Conservation (phyloP, 1,284 basidiomycete species). For the Flammula alnicola region DNA sequence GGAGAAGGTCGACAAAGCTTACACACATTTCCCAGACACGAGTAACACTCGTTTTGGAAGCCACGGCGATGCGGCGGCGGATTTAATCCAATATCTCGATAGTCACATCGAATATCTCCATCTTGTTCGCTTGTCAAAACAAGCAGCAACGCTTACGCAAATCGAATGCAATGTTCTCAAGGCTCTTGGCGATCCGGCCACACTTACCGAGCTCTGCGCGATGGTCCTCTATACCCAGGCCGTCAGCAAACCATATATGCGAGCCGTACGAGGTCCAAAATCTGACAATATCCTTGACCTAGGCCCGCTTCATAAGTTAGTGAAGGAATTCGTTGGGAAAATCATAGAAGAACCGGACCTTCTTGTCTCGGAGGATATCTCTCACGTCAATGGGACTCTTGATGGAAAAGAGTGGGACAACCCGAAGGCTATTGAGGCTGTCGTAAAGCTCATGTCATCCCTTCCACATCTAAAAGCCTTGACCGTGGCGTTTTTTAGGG, state of each 20-base stretch:
- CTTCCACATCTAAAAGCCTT: conserved; percentile 26
- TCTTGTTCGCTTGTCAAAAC: neutral
- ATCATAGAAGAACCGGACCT: conserved; percentile 34
- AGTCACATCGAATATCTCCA: neutral
- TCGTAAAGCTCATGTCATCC: conserved; percentile 14
- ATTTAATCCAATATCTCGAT: neutral
- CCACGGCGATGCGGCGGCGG: neutral
- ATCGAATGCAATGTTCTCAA: conserved; percentile 19
- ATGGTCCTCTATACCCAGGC: conserved; percentile 28
- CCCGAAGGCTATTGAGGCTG: conserved; percentile 21
- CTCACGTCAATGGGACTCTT: conserved; percentile 22
- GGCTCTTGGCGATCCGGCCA: conserved; percentile 12
- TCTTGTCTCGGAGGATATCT: conserved; percentile 24
- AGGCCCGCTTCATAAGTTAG: too few relatives aligned
- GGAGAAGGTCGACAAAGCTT: too few relatives aligned
- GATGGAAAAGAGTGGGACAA: conserved; percentile 33
- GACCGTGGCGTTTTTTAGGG: conserved; percentile 29
- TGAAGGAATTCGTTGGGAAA: conserved; percentile 27
- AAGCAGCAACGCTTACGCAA: conserved; percentile 4
- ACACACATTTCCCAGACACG: too few relatives aligned
- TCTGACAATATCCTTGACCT: conserved; percentile 34
- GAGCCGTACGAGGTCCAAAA: conserved; percentile 25
- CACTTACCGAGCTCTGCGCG: conserved; percentile 26
- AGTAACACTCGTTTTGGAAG: too few relatives aligned
- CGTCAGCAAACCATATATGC: conserved; percentile 34